These are phyloP conservation scores for Toxicodendron radicans DNA, from an alignment of 345 rosid species.

Conservation along the genomic window DNA sequence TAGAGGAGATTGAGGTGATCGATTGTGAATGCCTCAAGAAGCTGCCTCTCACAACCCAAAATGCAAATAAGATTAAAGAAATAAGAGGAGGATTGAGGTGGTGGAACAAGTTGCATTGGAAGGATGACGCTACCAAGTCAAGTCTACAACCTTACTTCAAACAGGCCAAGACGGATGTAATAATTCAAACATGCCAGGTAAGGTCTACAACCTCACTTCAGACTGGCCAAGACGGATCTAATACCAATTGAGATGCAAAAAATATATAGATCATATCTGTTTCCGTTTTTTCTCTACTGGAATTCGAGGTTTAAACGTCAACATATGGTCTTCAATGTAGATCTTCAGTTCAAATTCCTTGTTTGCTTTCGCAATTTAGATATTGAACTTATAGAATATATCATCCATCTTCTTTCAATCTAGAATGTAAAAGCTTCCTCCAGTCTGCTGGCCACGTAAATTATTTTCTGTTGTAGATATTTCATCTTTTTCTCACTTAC, in stretches of 20 bases:
- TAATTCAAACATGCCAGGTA: too few species aligned
- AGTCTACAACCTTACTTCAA: slow-evolving; percentile 16
- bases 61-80: slow-evolving; percentile 23
- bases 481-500: too few species aligned
- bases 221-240: too few species aligned
- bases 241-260: too few species aligned
- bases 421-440: neutral
- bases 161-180: too few species aligned
- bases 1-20: slow-evolving; percentile 33
- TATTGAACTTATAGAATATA: neutral
- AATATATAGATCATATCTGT: too few species aligned
- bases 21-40: slow-evolving; percentile 25
- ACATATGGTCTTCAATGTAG: neutral
- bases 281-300: too few species aligned
- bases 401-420: neutral
- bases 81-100: slow-evolving; percentile 36
- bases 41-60: slow-evolving; percentile 29
- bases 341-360: neutral
- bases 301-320: too few species aligned
- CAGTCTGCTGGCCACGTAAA: too few species aligned
- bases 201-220: too few species aligned
- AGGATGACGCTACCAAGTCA: neutral
- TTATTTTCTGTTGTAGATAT: too few species aligned
- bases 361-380: neutral
- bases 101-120: slow-evolving; percentile 32